phyloP scores from a whole-genome alignment of 169 alveolate genomes.

The Eimeria tenella region DNA sequence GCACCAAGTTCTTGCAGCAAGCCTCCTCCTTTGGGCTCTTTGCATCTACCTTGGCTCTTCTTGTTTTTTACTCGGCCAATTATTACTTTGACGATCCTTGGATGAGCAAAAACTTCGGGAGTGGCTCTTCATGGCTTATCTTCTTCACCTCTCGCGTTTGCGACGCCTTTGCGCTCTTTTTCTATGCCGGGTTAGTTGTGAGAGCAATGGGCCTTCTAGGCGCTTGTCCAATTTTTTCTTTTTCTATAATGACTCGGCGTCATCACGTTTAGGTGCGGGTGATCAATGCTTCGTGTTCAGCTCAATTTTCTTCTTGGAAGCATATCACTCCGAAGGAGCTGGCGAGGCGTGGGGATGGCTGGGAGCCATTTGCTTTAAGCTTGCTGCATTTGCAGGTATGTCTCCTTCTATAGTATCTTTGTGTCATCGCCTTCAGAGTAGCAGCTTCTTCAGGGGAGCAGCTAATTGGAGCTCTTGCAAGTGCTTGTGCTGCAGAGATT shows the following conservation, averaged over 20 bases:
- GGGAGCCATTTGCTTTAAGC: constrained; percentile 88
- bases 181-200: constrained; percentile 90
- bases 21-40: constrained; percentile 92
- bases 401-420: not conserved
- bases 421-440: not conserved
- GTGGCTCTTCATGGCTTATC: constrained; percentile 92
- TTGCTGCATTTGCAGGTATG: constrained; percentile 86
- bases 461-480: not conserved
- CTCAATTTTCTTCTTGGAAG: constrained; percentile 91
- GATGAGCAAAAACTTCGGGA: constrained; percentile 91
- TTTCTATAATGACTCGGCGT: no score
- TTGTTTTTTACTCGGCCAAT: constrained; percentile 90
- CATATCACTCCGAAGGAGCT: constrained; percentile 95
- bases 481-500: constrained; percentile 83
- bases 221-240: no score
- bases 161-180: constrained; percentile 88
- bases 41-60: constrained; percentile 89
- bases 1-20: constrained; percentile 90
- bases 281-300: not conserved
- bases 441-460: not conserved
- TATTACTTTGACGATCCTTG: constrained; percentile 92
- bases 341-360: constrained; percentile 95
- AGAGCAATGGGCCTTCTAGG: no score
- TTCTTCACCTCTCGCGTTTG: constrained; percentile 90
- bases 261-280: no score